Evolutionary conservation across 2,329 filamentous ascomycete genomes (phyloP).

Genomic region (Didymella pomorum): DNA sequence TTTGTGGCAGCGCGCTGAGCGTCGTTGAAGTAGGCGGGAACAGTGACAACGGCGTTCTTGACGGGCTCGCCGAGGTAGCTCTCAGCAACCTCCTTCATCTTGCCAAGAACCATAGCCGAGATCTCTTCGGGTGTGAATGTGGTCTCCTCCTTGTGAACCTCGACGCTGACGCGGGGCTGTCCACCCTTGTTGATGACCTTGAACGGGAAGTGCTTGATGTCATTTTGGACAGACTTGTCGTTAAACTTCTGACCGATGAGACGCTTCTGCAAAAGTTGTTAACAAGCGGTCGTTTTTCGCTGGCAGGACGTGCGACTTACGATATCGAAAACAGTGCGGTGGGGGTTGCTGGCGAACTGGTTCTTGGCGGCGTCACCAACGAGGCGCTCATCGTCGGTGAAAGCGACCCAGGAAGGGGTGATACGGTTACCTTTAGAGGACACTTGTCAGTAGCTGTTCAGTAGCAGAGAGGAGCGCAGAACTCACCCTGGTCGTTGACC

Average conservation of each 20-base stretch:
- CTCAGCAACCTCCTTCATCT: constrained; percentile 85
- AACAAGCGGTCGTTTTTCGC: constrained; percentile 19
- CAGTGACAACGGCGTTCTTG: constrained; percentile 88
- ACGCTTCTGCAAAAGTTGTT: constrained; percentile 55
- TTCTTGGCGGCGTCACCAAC: constrained; percentile 82
- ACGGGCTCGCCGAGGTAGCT: constrained; percentile 82
- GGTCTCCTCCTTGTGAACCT: constrained; percentile 71
- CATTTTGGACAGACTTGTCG: constrained; percentile 78
- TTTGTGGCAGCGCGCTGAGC: constrained; percentile 97
- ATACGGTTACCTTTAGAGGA: constrained; percentile 52
- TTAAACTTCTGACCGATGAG: constrained; percentile 61
- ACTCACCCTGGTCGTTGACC: constrained; percentile 54
- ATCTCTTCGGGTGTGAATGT: constrained; percentile 82
- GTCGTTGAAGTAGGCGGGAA: constrained; percentile 98
- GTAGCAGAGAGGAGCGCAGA: not conserved
- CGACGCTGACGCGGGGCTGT: constrained; percentile 84
- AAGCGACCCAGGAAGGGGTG: constrained; percentile 81
- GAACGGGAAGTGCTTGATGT: constrained; percentile 99
- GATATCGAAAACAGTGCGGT: constrained; percentile 58
- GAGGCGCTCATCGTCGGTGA: constrained; percentile 95
- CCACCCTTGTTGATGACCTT: constrained; percentile 87
- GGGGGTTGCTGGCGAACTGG: constrained; percentile 59
- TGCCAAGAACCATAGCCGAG: constrained; percentile 73
- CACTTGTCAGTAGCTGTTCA: constrained; percentile 32
- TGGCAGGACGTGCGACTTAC: constrained; percentile 31